A percentile compares a stretch with the other conserved stretches of the same genome.
These are phyloP conservation scores for Trichosporon sp. DNA, from an alignment of 1,284 basidiomycete genomes.

Conservation along the genomic window DNA sequence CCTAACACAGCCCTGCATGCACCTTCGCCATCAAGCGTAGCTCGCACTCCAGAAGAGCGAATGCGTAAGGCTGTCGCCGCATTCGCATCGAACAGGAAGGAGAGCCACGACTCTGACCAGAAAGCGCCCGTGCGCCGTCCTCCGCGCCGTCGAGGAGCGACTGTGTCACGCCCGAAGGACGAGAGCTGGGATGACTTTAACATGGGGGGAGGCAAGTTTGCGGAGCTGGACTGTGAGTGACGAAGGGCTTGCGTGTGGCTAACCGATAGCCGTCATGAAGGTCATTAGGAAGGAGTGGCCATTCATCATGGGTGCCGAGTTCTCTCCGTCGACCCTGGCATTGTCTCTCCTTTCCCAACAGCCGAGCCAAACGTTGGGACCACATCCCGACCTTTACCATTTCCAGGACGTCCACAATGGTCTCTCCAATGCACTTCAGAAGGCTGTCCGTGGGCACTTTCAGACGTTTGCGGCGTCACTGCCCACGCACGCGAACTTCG, in stretches of 20 bases:
- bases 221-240: conserved; percentile 45
- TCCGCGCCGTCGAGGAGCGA: conserved; percentile 11
- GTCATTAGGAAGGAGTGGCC: conserved; percentile 86
- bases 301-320: conserved; percentile 78
- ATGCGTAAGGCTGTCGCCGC: conserved; percentile 40
- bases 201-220: conserved; percentile 38
- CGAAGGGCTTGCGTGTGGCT: not conserved
- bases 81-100: conserved; percentile 33
- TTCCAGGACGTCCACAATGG: conserved; percentile 39
- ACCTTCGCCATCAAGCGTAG: not conserved
- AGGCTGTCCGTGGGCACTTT: conserved; percentile 65
- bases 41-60: not conserved
- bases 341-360: conserved; percentile 73
- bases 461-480: conserved; percentile 85
- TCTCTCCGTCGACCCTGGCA: conserved; percentile 85
- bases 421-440: conserved; percentile 41
- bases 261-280: conserved; percentile 64
- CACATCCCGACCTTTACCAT: conserved; percentile 30
- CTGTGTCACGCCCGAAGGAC: conserved; percentile 14
- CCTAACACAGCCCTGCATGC: conserved; percentile 12
- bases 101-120: conserved; percentile 1
- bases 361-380: conserved; percentile 46
- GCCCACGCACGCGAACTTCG: conserved; percentile 73
- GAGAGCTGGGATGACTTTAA: conserved; percentile 24
- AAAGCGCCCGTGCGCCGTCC: conserved; percentile 5